A percentile compares a stretch with the other conserved stretches of the same genome.
Evolutionary conservation across 306 rosid species (phyloP).

Genomic region (Corylus avellana): DNA sequence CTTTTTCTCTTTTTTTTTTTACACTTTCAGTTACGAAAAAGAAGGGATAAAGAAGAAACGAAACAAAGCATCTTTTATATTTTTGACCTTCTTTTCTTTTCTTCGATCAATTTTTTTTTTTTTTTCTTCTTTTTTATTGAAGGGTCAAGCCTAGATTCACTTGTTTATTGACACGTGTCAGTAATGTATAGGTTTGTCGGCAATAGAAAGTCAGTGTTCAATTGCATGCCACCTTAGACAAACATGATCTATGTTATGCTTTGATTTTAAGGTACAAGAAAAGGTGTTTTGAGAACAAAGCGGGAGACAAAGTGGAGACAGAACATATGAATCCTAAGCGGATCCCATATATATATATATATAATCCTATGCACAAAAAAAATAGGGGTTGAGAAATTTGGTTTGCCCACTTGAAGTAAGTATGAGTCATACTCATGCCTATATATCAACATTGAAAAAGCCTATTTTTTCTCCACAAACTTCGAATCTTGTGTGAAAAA

Average conservation of each 20-base stretch:
- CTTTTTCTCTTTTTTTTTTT: background rate
- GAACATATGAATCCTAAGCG: constrained; percentile 51
- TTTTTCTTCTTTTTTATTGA: background rate
- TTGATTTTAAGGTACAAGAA: constrained; percentile 33
- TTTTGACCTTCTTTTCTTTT: background rate
- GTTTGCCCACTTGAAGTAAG: background rate
- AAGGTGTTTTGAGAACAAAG: constrained; percentile 29
- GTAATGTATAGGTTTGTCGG: constrained; percentile 39
- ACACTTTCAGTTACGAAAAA: background rate
- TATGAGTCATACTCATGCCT: background rate
- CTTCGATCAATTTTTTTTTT: no score
- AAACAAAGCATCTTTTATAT: background rate
- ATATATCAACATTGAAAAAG: background rate
- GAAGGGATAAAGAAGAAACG: background rate
- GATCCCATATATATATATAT: constrained; percentile 38
- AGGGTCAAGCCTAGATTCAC: background rate
- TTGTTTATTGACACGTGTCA: constrained; percentile 25
- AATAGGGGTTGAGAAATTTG: background rate
- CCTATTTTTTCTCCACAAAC: background rate
- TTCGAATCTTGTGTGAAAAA: background rate
- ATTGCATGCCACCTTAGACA: constrained; percentile 2
- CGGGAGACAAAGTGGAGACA: constrained; percentile 76
- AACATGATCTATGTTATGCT: constrained; percentile 27
- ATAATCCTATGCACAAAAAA: background rate
- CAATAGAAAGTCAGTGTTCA: constrained; percentile 28